A percentile compares a stretch with the other conserved stretches of the same genome.
phyloP scores from a whole-genome alignment of 306 rosid species.

The Malus sieversii region DNA sequence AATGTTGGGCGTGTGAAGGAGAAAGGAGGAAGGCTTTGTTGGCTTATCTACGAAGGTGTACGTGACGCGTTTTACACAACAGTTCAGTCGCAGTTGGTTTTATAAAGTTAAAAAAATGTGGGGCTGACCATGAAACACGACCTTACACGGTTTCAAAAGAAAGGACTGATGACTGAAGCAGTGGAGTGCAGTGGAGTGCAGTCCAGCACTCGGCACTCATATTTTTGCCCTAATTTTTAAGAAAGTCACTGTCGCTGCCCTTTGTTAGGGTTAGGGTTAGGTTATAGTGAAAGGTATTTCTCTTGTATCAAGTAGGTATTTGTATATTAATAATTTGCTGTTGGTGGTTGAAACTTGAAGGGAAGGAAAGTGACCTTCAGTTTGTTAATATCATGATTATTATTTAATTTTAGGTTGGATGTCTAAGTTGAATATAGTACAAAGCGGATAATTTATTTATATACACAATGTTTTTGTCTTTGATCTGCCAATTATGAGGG shows the following conservation, averaged over 20 bases:
- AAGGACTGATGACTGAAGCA: background rate
- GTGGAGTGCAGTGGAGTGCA: background rate
- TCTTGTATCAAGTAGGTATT: no score
- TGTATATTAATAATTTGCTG: background rate
- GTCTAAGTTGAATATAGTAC: background rate
- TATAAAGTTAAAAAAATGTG: background rate
- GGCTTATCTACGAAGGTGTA: slow-evolving; percentile 3
- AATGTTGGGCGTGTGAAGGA: background rate
- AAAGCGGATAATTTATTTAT: background rate
- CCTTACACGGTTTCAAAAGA: background rate
- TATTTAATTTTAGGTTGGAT: no score
- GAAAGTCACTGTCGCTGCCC: no score
- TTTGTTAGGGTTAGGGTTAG: no score
- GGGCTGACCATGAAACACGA: background rate
- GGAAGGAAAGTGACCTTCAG: background rate
- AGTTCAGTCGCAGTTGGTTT: background rate
- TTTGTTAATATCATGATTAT: background rate
- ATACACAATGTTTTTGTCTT: no score
- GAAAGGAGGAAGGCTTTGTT: background rate
- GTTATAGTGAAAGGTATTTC: no score
- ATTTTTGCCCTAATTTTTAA: no score
- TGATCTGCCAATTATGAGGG: no score
- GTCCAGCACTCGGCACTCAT: background rate
- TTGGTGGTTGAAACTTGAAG: background rate
- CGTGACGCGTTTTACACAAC: background rate